Conservation (phyloP, 2,329 filamentous ascomycete species). For the Albophoma yamanashiensis region DNA sequence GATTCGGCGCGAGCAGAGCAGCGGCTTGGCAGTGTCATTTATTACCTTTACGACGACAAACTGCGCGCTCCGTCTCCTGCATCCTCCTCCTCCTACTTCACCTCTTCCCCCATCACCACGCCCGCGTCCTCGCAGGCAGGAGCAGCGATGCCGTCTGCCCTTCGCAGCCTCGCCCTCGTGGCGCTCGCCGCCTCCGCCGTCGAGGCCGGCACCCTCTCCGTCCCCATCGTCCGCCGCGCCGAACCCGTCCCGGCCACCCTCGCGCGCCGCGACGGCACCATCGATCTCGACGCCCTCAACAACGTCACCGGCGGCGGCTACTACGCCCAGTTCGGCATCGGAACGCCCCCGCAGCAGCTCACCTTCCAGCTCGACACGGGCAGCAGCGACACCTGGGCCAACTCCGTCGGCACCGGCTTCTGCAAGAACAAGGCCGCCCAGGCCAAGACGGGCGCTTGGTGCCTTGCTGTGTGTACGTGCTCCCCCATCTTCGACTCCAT, state of each 20-base stretch:
- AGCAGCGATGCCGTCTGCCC: neutral
- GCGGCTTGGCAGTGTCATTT: too few species aligned
- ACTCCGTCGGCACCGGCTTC: slow-evolving; percentile 45
- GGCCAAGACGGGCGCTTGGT: slow-evolving; percentile 9
- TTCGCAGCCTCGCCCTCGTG: slow-evolving; percentile 10
- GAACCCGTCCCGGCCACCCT: slow-evolving; percentile 5
- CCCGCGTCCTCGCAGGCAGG: neutral
- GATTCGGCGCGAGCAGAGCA: too few species aligned
- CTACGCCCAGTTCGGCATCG: slow-evolving; percentile 45
- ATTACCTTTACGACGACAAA: too few species aligned
- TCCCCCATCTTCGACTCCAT: neutral
- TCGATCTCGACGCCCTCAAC: slow-evolving; percentile 33
- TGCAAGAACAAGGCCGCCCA: slow-evolving; percentile 36
- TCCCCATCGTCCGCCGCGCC: slow-evolving; percentile 7
- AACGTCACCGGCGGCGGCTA: slow-evolving; percentile 45
- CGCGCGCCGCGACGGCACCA: slow-evolving; percentile 13
- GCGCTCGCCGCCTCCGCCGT: slow-evolving; percentile 7
- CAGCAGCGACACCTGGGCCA: slow-evolving; percentile 52
- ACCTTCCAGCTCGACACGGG: slow-evolving; percentile 51
- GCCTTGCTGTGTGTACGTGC: neutral
- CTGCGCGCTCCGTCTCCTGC: too few species aligned
- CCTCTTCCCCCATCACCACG: neutral
- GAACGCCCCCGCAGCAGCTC: slow-evolving; percentile 45
- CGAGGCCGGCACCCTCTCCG: slow-evolving; percentile 11
- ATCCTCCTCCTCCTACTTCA: too few species aligned